Conservation (phyloP, 2,329 filamentous ascomycete species). For the Aureobasidium lini region DNA sequence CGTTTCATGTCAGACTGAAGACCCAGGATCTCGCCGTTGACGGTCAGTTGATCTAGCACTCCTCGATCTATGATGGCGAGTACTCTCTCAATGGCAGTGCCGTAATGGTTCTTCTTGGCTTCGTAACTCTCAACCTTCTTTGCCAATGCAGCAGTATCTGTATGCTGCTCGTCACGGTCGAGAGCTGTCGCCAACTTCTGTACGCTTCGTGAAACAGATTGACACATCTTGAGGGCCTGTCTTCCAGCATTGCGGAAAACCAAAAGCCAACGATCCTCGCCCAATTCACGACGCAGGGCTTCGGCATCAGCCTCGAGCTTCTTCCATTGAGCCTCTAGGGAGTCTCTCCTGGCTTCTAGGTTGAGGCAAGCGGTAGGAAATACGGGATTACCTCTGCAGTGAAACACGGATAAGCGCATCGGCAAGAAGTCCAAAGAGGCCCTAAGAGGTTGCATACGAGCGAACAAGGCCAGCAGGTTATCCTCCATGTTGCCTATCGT, state of each 20-base stretch:
- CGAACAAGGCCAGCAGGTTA: conserved; percentile 80
- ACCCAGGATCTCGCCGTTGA: conserved; percentile 89
- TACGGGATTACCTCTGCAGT: conserved; percentile 63
- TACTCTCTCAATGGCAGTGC: conserved; percentile 85
- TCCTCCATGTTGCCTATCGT: conserved; percentile 69
- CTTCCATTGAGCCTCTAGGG: conserved; percentile 77
- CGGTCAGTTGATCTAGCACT: conserved; percentile 88
- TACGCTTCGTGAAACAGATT: conserved; percentile 84
- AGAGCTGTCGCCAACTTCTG: conserved; percentile 73
- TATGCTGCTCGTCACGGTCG: conserved; percentile 65
- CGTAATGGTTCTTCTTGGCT: conserved; percentile 89
- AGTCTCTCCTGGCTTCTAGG: conserved; percentile 64
- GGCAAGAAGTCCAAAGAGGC: conserved; percentile 93
- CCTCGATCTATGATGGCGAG: conserved; percentile 90
- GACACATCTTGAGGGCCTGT: conserved; percentile 93
- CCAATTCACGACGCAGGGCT: conserved; percentile 77
- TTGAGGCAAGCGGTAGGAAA: conserved; percentile 92
- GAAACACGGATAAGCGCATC: conserved; percentile 85
- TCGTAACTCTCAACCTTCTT: conserved; percentile 93
- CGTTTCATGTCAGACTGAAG: conserved; percentile 77
- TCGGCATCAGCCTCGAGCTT: conserved; percentile 87
- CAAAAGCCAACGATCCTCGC: conserved; percentile 91
- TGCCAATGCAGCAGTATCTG: conserved; percentile 59
- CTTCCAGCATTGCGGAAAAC: conserved; percentile 89
- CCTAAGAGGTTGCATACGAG: conserved; percentile 86